These are phyloP conservation scores for Colletotrichum coccodes DNA, from an alignment of 2,329 filamentous ascomycete genomes.

Conservation along the genomic window DNA sequence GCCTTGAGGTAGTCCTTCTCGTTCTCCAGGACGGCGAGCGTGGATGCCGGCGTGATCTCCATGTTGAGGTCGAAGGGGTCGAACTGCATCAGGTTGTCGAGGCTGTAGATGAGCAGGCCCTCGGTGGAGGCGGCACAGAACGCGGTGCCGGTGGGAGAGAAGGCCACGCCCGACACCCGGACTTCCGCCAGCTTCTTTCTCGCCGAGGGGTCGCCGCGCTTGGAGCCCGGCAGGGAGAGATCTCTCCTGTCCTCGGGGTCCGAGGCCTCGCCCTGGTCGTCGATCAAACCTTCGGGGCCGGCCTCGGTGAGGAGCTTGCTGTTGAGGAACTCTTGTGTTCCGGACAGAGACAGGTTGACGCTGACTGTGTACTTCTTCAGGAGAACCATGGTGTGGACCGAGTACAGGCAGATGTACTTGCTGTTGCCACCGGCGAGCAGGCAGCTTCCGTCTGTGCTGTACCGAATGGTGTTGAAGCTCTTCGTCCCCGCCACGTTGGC, in stretches of 20 bases:
- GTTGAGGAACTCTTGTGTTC: constrained; percentile 97
- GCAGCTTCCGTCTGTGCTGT: constrained; percentile 92
- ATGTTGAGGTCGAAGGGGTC: constrained; percentile 97
- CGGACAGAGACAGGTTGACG: constrained; percentile 93
- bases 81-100: constrained; percentile 86
- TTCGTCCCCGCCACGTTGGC: constrained; percentile 93
- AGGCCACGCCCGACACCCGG: constrained; percentile 84
- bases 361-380: constrained; percentile 97
- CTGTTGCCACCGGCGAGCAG: constrained; percentile 92
- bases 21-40: constrained; percentile 72
- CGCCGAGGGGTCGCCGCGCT: constrained; percentile 85
- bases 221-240: constrained; percentile 82
- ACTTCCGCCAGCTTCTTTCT: constrained; percentile 84
- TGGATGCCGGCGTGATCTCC: constrained; percentile 88
- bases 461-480: constrained; percentile 86
- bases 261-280: constrained; percentile 87
- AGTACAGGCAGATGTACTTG: constrained; percentile 98
- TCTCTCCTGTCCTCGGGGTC: constrained; percentile 89
- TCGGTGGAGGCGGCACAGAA: constrained; percentile 98
- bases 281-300: constrained; percentile 84
- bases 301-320: constrained; percentile 92
- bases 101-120: constrained; percentile 90
- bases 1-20: constrained; percentile 90
- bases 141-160: constrained; percentile 86
- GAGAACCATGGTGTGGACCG: constrained; percentile 90